phyloP scores from a whole-genome alignment of 106 monocot species.

The Cymbidium sinense region DNA sequence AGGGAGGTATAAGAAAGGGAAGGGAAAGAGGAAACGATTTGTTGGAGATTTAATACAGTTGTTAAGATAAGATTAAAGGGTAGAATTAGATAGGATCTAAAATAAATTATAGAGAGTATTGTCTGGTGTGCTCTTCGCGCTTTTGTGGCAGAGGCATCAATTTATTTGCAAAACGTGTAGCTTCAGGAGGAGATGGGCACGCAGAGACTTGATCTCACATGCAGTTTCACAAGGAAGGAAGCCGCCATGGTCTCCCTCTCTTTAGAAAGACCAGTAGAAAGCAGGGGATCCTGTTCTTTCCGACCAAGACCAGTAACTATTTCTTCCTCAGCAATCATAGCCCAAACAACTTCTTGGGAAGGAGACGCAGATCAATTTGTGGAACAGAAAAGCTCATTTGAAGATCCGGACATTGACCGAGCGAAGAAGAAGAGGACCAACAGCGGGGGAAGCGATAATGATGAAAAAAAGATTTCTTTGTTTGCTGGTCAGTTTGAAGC shows the following conservation, averaged over 20 bases:
- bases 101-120: background rate
- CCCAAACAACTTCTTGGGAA: conserved; percentile 7
- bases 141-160: background rate
- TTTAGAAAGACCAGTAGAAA: background rate
- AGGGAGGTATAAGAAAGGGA: background rate
- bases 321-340: conserved; percentile 1
- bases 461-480: background rate
- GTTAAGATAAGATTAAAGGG: background rate
- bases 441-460: background rate
- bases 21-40: background rate
- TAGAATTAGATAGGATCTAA: background rate
- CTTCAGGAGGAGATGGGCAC: conserved; percentile 1
- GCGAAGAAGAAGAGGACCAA: background rate
- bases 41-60: too few relatives aligned
- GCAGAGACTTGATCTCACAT: background rate
- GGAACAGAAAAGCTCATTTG: background rate
- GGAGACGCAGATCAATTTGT: background rate
- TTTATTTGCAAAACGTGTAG: background rate
- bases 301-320: background rate
- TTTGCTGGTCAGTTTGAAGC: background rate
- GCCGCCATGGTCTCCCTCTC: background rate
- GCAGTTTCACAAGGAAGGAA: conserved; percentile 5
- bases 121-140: conserved; percentile 6
- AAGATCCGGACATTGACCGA: background rate
- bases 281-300: conserved; percentile 2